Evolutionary conservation across 768 basidiomycete genomes (phyloP).

Genomic region (Exidia glandulosa): DNA sequence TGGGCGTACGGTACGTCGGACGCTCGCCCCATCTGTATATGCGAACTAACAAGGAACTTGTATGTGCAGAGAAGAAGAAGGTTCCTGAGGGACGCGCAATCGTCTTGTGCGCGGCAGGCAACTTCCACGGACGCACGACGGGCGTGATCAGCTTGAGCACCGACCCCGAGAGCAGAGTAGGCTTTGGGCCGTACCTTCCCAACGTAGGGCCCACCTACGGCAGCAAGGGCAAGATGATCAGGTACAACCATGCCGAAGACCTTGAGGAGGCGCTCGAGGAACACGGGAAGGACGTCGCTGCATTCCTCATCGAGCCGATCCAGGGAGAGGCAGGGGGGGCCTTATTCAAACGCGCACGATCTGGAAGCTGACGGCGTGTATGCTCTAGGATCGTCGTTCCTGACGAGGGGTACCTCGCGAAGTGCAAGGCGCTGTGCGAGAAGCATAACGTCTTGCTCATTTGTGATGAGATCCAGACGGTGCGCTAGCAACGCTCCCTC

Average conservation of each 20-base stretch:
- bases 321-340: slow-evolving; percentile 97
- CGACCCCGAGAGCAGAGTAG: slow-evolving; percentile 76
- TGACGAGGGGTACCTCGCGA: slow-evolving; percentile 69
- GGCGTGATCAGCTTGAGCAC: slow-evolving; percentile 92
- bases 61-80: slow-evolving; percentile 57
- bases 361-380: neutral
- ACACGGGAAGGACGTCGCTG: slow-evolving; percentile 76
- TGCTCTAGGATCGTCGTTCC: slow-evolving; percentile 77
- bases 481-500: slow-evolving; percentile 18
- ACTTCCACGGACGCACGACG: slow-evolving; percentile 92
- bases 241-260: slow-evolving; percentile 76
- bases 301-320: slow-evolving; percentile 94
- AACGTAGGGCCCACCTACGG: slow-evolving; percentile 70
- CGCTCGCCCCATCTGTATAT: neutral
- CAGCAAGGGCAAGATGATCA: slow-evolving; percentile 51
- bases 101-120: slow-evolving; percentile 75
- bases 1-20: slow-evolving; percentile 45
- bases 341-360: neutral
- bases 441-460: slow-evolving; percentile 91
- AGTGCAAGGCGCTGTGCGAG: slow-evolving; percentile 76
- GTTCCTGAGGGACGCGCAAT: slow-evolving; percentile 75
- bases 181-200: slow-evolving; percentile 85
- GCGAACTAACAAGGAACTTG: too few species aligned
- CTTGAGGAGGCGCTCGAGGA: slow-evolving; percentile 70
- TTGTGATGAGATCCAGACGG: slow-evolving; percentile 97